Evolutionary conservation across 2,329 filamentous ascomycete genomes (phyloP), one percentile per base, ranked within the genome.

Genomic region (Apiospora hydei): DNA sequence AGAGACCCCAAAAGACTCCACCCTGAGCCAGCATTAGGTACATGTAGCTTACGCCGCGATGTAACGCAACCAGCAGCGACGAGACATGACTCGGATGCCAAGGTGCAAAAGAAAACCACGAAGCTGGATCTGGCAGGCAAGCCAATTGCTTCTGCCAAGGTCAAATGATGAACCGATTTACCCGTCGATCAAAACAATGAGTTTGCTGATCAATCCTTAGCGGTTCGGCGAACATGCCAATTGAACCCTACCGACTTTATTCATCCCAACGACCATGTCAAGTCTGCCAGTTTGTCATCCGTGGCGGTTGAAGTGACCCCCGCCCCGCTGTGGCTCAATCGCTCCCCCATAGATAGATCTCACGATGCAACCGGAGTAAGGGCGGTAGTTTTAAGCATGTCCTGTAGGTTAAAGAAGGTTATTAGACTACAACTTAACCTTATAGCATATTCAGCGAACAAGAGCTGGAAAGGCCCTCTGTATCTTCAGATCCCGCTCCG

Each of bases 361-460:
- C 57, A 41, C 57, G 57, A 64, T 64, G 30, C 13, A 64, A 64
- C 34, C 21, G 34, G 57, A 64, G 34, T 13, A n/a, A n/a, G 30
- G 16, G 5, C 34, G 34, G 34, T 38, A 8, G 21, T 16, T 38
- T 34, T 57, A 57, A 34, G 51, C 51, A 57, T 57, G 51, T 57
- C 51, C 26, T 21, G 51, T 34, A 57, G 51, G 26, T 57, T 57
- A 57, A 57, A 57, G 14, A 34, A 34, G 30, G 51, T 57, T 41
- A n/a, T 41, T 64, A 64, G 34, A n/a, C 57, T 64, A n/a, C 57
- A 41, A 64, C 3, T 64, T 64, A 64, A 64, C 34, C 57, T 64
- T 64, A 24, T 64, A 64, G 18, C 57, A 64, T 41, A 41, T 41
- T 64, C 5, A 38, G 51, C 51, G 51, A 57, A 2, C 51, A 57